These are phyloP conservation scores for Pyracantha coccinea DNA, from an alignment of 331 rosid genomes.

Conservation along the genomic window DNA sequence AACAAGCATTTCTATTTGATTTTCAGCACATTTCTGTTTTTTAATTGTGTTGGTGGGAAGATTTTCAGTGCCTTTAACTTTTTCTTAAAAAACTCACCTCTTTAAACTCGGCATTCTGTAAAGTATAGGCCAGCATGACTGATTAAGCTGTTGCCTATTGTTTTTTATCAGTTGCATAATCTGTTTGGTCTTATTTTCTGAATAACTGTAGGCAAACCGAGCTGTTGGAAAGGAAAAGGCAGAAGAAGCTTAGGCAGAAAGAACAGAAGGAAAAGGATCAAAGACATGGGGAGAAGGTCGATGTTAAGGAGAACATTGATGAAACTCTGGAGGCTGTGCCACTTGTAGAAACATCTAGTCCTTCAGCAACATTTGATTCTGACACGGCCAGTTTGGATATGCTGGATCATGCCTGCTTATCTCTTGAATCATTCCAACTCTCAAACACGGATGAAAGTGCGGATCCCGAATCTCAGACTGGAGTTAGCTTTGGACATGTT, in stretches of 20 bases:
- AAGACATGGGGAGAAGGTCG: slow-evolving; percentile 32
- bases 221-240: slow-evolving; percentile 62
- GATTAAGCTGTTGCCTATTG: not conserved
- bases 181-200: not conserved
- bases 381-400: slow-evolving; percentile 21
- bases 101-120: not conserved
- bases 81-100: not conserved
- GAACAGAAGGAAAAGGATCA: slow-evolving; percentile 57
- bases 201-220: slow-evolving; percentile 53
- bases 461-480: slow-evolving; percentile 23
- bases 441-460: slow-evolving; percentile 30
- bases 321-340: slow-evolving; percentile 23
- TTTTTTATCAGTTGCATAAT: not conserved
- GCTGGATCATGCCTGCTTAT: slow-evolving; percentile 26
- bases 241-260: slow-evolving; percentile 74
- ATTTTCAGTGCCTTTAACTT: not conserved
- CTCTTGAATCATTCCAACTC: slow-evolving; percentile 24
- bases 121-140: not conserved
- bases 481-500: slow-evolving; percentile 17
- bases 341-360: slow-evolving; percentile 34
- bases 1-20: not conserved
- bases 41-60: not conserved
- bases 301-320: slow-evolving; percentile 23
- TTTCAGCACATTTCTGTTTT: slow-evolving; percentile 8
- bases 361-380: slow-evolving; percentile 22